Conservation (phyloP, 1,284 basidiomycete genomes). For the Pulveroboletus sp. region DNA sequence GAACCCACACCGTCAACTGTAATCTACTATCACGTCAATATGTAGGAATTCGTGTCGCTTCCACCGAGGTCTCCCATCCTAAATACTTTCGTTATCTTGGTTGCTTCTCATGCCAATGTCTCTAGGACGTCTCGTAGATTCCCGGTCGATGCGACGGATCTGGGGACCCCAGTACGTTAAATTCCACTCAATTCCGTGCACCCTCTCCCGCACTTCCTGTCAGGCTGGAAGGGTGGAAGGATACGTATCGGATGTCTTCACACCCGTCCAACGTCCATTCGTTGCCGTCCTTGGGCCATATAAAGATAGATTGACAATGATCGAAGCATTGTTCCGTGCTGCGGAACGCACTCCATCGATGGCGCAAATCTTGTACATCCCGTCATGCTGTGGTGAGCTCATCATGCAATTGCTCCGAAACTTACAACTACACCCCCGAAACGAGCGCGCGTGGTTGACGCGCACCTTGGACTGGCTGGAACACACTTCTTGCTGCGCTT, state of each 20-base stretch:
- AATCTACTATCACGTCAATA: conserved; percentile 28
- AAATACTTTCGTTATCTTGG: conserved; percentile 8
- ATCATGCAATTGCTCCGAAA: conserved; percentile 4
- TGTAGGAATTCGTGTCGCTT: conserved; percentile 22
- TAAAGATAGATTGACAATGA: conserved; percentile 20
- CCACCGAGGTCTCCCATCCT: not conserved
- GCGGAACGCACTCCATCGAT: conserved; percentile 7
- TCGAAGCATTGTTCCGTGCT: not conserved
- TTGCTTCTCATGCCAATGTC: conserved; percentile 16
- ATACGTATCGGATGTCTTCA: not conserved
- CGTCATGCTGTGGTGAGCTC: conserved; percentile 4
- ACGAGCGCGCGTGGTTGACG: not conserved
- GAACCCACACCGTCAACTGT: not conserved
- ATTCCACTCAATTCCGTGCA: not conserved
- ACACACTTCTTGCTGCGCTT: not conserved
- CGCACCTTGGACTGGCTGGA: not conserved
- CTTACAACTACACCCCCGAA: not conserved
- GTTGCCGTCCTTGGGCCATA: conserved; percentile 5
- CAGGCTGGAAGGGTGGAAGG: not conserved
- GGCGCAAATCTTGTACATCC: conserved; percentile 16
- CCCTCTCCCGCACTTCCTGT: not conserved
- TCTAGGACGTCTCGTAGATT: conserved; percentile 23
- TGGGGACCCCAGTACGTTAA: conserved; percentile 8
- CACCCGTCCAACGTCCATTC: conserved; percentile 12
- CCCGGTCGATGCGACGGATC: conserved; percentile 9